Base-by-base conservation (phyloP, 2,329 filamentous ascomycete genomes). In the Colletotrichum destructivum region DNA sequence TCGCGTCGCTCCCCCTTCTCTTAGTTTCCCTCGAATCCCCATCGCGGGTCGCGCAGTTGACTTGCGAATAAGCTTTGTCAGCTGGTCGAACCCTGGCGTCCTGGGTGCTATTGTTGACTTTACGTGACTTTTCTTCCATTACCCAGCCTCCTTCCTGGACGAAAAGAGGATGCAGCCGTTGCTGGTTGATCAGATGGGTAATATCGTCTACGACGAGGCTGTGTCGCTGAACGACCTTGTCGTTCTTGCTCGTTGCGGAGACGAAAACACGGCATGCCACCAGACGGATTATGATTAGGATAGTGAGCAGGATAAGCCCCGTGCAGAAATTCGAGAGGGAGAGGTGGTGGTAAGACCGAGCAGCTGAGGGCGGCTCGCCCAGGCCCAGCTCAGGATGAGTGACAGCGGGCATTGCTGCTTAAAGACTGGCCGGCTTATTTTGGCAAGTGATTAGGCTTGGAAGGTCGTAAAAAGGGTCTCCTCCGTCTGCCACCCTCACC, bases 321-420 rank as follows among this genome's bases (percentile, higher is more conserved):
- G 76, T 72, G 72, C 79, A 80, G 74, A 78, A 76, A 75, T 78
- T 73, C 31, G 72, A 67, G 38, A 73, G 70, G 26, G 62, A 52
- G 18, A 72, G 5, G 54, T 63, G 71, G 52, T 72, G 57, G 60
- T 70, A 59, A 56, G 55, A 47, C 21, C 21, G 35, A 40, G n/a
- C 21, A 62, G 69, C 60, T 15, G 62, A 67, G 40, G 63, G 67
- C 66, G 78, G 74, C 70, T 75, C 73, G 72, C 77, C 75, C 73
- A 76, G 75, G 64, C 75, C 77, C 73, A 77, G 76, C 76, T 80
- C 61, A 72, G 70, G 42, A 54, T 69, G 66, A 67, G 52, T 79
- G 75, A 82, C 75, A 76, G 77, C 78, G 75, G 83, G 82, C 83
- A 84, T 84, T 72, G 71, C 79, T 83, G 79, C 79, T 70, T 66